These are phyloP conservation scores for Volvox reticuliferus DNA, from an alignment of 139 green algal genomes.

Conservation along the genomic window DNA sequence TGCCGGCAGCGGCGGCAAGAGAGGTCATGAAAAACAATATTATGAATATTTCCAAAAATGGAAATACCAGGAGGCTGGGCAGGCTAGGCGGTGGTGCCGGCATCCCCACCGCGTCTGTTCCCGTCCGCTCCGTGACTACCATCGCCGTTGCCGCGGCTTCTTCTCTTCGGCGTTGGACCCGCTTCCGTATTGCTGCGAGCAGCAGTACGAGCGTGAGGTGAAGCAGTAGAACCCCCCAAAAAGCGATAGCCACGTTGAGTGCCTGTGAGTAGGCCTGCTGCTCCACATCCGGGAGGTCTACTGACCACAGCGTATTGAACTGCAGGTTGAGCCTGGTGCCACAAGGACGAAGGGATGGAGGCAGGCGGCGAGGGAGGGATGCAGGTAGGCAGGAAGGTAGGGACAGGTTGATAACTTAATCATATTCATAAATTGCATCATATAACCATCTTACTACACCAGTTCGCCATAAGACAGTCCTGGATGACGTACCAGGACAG, in stretches of 20 bases:
- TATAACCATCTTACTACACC: too few relatives aligned
- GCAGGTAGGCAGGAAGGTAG: not conserved
- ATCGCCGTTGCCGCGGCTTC: not conserved
- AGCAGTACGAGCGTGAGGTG: not conserved
- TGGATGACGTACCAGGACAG: slow-evolving; percentile 16
- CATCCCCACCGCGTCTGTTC: too few relatives aligned
- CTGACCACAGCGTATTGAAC: not conserved
- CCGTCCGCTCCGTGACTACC: not conserved
- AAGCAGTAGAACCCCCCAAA: not conserved
- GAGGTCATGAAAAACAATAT: not conserved
- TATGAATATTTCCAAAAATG: slow-evolving; percentile 22
- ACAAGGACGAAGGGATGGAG: too few relatives aligned
- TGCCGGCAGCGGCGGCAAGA: not conserved
- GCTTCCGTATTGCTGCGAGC: not conserved
- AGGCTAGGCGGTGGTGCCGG: not conserved
- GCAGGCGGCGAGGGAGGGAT: too few relatives aligned
- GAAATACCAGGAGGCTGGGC: slow-evolving; percentile 22
- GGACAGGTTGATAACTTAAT: not conserved
- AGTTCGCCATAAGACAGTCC: too few relatives aligned
- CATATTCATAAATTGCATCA: too few relatives aligned
- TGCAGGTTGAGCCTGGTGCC: slow-evolving; percentile 20
- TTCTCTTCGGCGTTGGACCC: not conserved
- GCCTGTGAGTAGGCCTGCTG: slow-evolving; percentile 1
- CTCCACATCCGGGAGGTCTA: not conserved
- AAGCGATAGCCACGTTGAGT: not conserved